Conservation (phyloP, 305 asterid species). For the Solanum hybrid region DNA sequence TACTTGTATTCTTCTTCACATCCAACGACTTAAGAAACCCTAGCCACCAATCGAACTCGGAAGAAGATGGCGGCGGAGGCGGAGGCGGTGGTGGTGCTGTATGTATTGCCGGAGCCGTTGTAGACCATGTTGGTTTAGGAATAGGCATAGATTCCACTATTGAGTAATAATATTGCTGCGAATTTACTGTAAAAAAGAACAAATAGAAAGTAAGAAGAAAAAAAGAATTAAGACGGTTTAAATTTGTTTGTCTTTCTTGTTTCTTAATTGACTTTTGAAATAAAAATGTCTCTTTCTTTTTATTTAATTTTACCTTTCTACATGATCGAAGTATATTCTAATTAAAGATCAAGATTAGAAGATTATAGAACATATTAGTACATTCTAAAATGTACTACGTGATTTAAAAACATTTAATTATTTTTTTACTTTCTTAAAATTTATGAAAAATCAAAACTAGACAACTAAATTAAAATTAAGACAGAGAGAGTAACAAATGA, state of each 20-base stretch:
- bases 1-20: neutral
- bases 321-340: too few species aligned
- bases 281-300: neutral
- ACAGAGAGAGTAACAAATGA: neutral
- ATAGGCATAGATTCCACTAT: constrained; percentile 20
- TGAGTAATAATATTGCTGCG: constrained; percentile 8
- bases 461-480: neutral
- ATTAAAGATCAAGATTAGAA: neutral
- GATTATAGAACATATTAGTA: neutral
- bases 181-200: neutral
- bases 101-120: constrained; percentile 26
- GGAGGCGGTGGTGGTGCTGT: constrained; percentile 11
- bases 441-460: neutral
- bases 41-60: constrained; percentile 28
- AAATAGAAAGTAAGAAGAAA: neutral
- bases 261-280: too few species aligned
- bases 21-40: constrained; percentile 32
- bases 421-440: neutral
- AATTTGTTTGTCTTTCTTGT: too few species aligned
- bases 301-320: neutral
- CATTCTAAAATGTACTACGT: neutral
- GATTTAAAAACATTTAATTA: neutral
- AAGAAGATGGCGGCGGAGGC: neutral
- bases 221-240: neutral
- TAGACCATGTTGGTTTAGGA: constrained; percentile 28